Conservation (phyloP, 2,329 filamentous ascomycete genomes). For the Metarhizium album region DNA sequence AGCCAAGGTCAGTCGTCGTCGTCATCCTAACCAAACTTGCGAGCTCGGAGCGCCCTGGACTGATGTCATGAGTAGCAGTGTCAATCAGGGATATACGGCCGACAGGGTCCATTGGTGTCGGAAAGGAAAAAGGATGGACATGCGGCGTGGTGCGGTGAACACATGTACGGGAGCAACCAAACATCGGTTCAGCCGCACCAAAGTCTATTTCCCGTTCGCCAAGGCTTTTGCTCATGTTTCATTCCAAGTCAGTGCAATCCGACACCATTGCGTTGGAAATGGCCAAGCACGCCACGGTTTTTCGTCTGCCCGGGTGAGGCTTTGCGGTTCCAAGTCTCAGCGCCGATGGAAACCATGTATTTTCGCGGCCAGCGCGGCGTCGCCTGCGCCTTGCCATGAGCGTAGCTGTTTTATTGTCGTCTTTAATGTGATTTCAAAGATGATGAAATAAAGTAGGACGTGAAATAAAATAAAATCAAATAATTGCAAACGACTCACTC, state of each 20-base stretch:
- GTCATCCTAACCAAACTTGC: not conserved
- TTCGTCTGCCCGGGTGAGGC: not conserved
- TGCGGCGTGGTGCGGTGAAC: too few species aligned
- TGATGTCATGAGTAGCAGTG: too few species aligned
- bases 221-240: not conserved
- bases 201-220: not conserved
- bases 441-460: too few species aligned
- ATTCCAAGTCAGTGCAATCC: not conserved
- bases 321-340: not conserved
- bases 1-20: not conserved
- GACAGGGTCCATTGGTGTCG: not conserved
- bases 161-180: not conserved
- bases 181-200: not conserved
- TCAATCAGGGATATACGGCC: not conserved
- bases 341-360: not conserved
- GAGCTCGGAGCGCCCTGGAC: not conserved
- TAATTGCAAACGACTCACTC: too few species aligned
- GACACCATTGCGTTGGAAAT: not conserved
- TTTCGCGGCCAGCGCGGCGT: not conserved
- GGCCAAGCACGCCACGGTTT: not conserved
- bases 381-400: not conserved
- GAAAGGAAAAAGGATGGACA: too few species aligned
- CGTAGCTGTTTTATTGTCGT: not conserved
- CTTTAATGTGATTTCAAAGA: not conserved
- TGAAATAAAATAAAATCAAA: too few species aligned